Evolutionary conservation across 108 stramenopile species (phyloP).

Genomic region (Hondaea fermentalgiana): DNA sequence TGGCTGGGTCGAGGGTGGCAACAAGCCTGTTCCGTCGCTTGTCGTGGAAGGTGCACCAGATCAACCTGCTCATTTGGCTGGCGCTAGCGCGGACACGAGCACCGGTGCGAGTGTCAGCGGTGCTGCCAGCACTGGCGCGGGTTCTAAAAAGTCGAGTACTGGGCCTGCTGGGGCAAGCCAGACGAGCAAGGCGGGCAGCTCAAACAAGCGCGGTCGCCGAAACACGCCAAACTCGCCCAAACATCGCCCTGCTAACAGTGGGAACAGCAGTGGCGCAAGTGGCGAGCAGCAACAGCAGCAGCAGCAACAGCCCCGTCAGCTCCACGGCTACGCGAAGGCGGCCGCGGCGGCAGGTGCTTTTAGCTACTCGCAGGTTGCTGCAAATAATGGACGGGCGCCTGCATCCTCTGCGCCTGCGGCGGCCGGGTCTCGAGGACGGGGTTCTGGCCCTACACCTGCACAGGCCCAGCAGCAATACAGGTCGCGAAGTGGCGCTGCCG

Average conservation of each 20-base stretch:
- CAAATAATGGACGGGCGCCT: not conserved
- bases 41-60: conserved; percentile 1
- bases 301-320: not conserved
- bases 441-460: not conserved
- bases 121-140: not conserved
- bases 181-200: not conserved
- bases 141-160: not conserved
- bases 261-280: too few relatives aligned
- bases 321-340: not conserved
- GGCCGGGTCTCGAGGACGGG: not conserved
- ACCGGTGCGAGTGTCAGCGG: not conserved
- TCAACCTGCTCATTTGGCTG: not conserved
- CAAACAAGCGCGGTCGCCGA: not conserved
- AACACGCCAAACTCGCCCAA: not conserved
- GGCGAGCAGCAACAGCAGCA: not conserved
- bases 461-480: not conserved
- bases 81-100: not conserved
- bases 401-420: not conserved
- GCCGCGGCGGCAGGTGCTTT: not conserved
- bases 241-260: not conserved
- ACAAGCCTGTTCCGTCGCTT: not conserved
- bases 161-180: not conserved
- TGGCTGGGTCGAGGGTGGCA: conserved; percentile 1
- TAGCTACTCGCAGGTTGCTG: not conserved
- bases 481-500: not conserved